Percentiles rank a stretch among this genome's conserved stretches.
Evolutionary conservation across 1,284 basidiomycete genomes (phyloP).

Genomic region (Ceratobasidium theobromae): DNA sequence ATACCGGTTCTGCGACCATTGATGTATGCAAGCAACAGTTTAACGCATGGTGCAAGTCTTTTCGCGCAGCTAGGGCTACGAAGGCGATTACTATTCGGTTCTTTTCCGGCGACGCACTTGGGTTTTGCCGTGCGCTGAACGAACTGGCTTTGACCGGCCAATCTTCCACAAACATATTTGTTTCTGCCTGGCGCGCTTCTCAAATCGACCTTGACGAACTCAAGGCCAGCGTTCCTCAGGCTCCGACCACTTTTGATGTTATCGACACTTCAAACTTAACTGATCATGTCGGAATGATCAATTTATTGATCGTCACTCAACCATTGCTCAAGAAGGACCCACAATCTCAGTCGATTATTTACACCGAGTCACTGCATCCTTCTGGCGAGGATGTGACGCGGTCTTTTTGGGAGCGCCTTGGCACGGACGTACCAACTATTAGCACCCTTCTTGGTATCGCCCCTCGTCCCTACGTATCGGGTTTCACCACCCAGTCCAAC

Average conservation of each 20-base stretch:
- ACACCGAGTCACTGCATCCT: neutral
- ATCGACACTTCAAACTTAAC: slow-evolving; percentile 21
- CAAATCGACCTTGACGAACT: too few relatives aligned
- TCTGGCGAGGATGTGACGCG: neutral
- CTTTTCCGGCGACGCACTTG: slow-evolving; percentile 14
- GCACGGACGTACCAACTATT: neutral
- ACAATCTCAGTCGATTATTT: slow-evolving; percentile 4
- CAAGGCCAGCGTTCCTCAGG: too few relatives aligned
- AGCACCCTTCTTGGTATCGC: neutral
- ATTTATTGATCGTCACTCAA: neutral
- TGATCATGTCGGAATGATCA: slow-evolving; percentile 12
- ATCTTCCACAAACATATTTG: too few relatives aligned
- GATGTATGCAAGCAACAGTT: slow-evolving; percentile 9
- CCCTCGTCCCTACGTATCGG: slow-evolving; percentile 5
- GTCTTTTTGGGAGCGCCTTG: neutral
- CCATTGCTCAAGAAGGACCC: slow-evolving; percentile 4
- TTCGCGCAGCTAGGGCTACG: neutral
- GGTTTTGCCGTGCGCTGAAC: neutral
- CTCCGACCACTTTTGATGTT: slow-evolving; percentile 5
- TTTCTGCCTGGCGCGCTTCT: too few relatives aligned
- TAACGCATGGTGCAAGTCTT: neutral
- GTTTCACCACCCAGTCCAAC: neutral
- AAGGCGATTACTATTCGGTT: neutral
- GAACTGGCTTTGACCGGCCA: too few relatives aligned
- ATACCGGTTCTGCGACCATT: neutral